phyloP scores from a whole-genome alignment of 2,329 filamentous ascomycete genomes.

The Penicillium olsonii region DNA sequence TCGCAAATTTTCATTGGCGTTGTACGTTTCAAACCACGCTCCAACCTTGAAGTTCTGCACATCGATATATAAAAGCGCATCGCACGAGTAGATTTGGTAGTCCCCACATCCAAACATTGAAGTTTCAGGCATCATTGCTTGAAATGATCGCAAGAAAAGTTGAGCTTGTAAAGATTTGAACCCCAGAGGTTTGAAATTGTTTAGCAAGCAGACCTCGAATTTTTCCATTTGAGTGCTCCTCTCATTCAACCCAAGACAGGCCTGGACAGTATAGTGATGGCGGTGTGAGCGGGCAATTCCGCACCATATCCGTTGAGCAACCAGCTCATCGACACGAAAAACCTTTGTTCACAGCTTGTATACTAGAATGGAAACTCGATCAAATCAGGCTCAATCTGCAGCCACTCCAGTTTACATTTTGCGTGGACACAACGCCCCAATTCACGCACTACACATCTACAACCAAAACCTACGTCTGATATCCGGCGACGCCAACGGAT shows the following conservation, averaged over 20 bases:
- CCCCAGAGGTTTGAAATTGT: too few species aligned
- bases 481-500: constrained; percentile 88
- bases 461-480: constrained; percentile 72
- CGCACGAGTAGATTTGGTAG: too few species aligned
- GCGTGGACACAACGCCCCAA: constrained; percentile 78
- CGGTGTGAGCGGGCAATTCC: constrained; percentile 12
- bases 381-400: constrained; percentile 39
- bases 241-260: neutral
- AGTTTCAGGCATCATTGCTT: too few species aligned
- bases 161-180: too few species aligned
- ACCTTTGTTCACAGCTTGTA: neutral
- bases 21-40: too few species aligned
- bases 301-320: neutral
- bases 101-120: too few species aligned
- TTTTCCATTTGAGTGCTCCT: too few species aligned
- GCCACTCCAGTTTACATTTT: constrained; percentile 70
- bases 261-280: neutral
- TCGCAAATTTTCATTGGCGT: neutral
- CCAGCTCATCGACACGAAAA: neutral
- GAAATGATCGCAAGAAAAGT: too few species aligned
- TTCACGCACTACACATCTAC: constrained; percentile 76
- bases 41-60: too few species aligned
- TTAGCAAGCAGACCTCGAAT: too few species aligned
- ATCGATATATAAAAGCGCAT: too few species aligned
- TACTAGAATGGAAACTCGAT: constrained; percentile 9